Base-by-base conservation (phyloP, 192 early-diverging fungal species). In the Funneliformis mosseae region DNA sequence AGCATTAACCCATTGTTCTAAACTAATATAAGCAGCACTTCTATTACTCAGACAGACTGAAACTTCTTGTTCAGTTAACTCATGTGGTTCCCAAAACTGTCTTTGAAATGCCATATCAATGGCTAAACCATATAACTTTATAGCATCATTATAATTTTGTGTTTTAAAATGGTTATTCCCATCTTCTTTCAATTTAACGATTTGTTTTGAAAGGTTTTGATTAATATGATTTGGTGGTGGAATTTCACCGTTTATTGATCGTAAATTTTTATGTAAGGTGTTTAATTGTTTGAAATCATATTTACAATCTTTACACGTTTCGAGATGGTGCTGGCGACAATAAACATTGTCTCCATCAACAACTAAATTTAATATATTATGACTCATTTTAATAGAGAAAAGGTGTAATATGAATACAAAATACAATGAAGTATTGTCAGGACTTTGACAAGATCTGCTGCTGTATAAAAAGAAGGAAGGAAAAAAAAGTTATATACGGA, bases 131-230 rank as follows among this genome's bases (percentile, higher is more conserved):
- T 99, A 99, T 62, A 92, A 90, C 7, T 87, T 84, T 81, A 97
- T 93, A 21, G 97, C 97, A 80, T 95, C 92, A 33, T 87, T 86
- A 81, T 92, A 95, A 45, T 96, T 92, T 81, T 94, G 93, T 14
- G 85, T 88, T 18, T 94, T 94, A 89, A 96, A 95, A 78, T 88
- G 73, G 71, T 93, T 93, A 90, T 99, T 98, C 62, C 97, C 97
- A 33, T 92, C 91, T n/a, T 90, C 90, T 75, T 84, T 88, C 46
- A 89, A 85, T 85, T 90, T 81, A 84, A 82, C 87, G 75, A 88
- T 87, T 87, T 92, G 84, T 81, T 85, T 75, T 63, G 90, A 85
- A 66, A 85, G 62, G 72, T 88, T 80, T 73, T 88, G 83, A 85
- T 89, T 84, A 73, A 89, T 76, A 25, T 82, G 79, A 74, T 92